Evolutionary conservation across 805 yeast species (phyloP).

Genomic region (Sugiyamaella marilandica): DNA sequence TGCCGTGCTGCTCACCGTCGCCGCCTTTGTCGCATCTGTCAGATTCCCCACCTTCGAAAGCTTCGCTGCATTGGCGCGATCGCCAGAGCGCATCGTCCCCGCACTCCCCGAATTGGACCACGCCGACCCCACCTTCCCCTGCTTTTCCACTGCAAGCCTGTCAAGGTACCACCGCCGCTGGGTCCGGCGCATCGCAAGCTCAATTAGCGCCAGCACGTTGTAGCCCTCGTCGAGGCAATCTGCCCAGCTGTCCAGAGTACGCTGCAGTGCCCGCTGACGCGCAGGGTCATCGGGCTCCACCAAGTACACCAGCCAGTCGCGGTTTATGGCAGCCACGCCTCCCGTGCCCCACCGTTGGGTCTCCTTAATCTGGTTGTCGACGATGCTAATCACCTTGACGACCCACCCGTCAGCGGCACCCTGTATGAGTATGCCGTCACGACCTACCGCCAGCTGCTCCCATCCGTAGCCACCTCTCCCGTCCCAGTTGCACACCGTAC

Average conservation of each 20-base stretch:
- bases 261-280: neutral
- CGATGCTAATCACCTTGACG: constrained; percentile 20
- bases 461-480: constrained; percentile 29
- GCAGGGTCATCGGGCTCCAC: neutral
- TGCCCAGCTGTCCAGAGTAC: neutral
- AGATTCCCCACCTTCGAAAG: neutral
- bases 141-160: neutral
- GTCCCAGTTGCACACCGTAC: constrained; percentile 30
- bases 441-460: constrained; percentile 27
- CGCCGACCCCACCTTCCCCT: neutral
- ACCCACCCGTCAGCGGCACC: constrained; percentile 28
- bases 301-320: neutral
- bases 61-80: too few relatives aligned
- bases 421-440: constrained; percentile 20
- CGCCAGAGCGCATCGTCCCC: too few relatives aligned
- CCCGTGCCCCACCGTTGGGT: constrained; percentile 29
- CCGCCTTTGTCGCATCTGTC: constrained; percentile 1
- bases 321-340: constrained; percentile 11
- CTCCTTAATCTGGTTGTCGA: constrained; percentile 25
- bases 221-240: constrained; percentile 25
- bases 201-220: constrained; percentile 25
- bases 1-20: too few relatives aligned
- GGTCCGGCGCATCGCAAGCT: constrained; percentile 20
- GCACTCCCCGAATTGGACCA: too few relatives aligned
- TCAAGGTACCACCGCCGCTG: constrained; percentile 28